These are phyloP conservation scores for Hyparrhenia diplandra DNA, from an alignment of 176 grass and related monocot genomes.

Conservation along the genomic window DNA sequence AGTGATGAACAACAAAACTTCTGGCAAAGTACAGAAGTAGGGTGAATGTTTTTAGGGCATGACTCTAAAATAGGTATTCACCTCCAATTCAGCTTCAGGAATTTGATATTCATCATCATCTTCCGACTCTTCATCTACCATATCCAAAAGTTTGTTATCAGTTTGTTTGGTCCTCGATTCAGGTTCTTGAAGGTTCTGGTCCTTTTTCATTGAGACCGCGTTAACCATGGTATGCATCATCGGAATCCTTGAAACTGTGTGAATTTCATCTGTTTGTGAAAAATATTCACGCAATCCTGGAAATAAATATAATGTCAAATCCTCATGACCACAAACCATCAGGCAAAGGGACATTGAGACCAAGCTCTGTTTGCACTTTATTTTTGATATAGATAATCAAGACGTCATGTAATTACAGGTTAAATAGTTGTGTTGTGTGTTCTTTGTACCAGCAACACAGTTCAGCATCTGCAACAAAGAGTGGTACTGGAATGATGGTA, in stretches of 20 bases:
- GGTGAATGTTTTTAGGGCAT: not conserved
- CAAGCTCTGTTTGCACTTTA: not conserved
- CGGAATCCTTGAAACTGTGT: conserved; percentile 64
- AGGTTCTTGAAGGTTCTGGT: conserved; percentile 35
- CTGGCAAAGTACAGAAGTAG: not conserved
- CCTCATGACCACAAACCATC: not conserved
- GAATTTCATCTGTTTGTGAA: conserved; percentile 77
- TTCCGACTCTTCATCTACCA: conserved; percentile 84
- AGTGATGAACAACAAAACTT: conserved; percentile 13
- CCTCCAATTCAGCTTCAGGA: conserved; percentile 57
- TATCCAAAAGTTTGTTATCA: conserved; percentile 37
- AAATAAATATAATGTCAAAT: conserved; percentile 22
- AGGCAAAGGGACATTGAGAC: not conserved
- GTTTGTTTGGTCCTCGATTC: conserved; percentile 24
- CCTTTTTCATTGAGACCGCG: conserved; percentile 46
- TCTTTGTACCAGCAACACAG: conserved; percentile 79
- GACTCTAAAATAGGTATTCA: conserved; percentile 18
- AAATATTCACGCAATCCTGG: conserved; percentile 93
- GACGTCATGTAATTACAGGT: conserved; percentile 14
- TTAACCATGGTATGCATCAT: conserved; percentile 62
- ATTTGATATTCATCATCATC: conserved; percentile 89
- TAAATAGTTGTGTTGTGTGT: conserved; percentile 33
- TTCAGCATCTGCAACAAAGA: conserved; percentile 97
- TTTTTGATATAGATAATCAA: not conserved
- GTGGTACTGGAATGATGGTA: conserved; percentile 93